phyloP scores from a whole-genome alignment of 306 rosid species.

The Datisca glomerata region DNA sequence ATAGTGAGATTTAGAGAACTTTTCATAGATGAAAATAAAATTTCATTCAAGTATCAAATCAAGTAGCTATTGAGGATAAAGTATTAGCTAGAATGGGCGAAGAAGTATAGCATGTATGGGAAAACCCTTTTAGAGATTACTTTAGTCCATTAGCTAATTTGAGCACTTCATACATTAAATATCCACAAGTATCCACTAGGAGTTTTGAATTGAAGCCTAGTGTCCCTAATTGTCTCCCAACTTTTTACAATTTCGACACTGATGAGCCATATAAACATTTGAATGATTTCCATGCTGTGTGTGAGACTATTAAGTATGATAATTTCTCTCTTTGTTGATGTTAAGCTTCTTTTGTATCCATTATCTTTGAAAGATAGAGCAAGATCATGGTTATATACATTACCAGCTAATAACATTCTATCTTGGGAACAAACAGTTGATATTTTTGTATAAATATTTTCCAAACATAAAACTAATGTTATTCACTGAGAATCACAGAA shows the following conservation, averaged over 20 bases:
- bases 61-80: too few relatives aligned
- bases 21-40: too few relatives aligned
- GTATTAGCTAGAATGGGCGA: background rate
- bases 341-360: background rate
- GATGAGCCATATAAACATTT: too few relatives aligned
- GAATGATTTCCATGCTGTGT: background rate
- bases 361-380: background rate
- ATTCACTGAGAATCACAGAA: background rate
- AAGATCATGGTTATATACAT: background rate
- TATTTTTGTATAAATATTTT: slow-evolving; percentile 7
- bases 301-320: background rate
- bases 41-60: too few relatives aligned
- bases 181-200: slow-evolving; percentile 2
- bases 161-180: background rate
- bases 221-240: background rate
- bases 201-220: slow-evolving; percentile 1
- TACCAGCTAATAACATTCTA: background rate
- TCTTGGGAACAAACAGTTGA: slow-evolving; percentile 2
- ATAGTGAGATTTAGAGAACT: too few relatives aligned
- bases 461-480: background rate
- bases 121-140: background rate
- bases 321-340: slow-evolving; percentile 1
- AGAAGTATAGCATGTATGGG: background rate
- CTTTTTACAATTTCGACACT: slow-evolving; percentile 5
- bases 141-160: too few relatives aligned